Evolutionary conservation across 2,329 filamentous ascomycete genomes (phyloP).

Genomic region (Mycocentrospora acerina): DNA sequence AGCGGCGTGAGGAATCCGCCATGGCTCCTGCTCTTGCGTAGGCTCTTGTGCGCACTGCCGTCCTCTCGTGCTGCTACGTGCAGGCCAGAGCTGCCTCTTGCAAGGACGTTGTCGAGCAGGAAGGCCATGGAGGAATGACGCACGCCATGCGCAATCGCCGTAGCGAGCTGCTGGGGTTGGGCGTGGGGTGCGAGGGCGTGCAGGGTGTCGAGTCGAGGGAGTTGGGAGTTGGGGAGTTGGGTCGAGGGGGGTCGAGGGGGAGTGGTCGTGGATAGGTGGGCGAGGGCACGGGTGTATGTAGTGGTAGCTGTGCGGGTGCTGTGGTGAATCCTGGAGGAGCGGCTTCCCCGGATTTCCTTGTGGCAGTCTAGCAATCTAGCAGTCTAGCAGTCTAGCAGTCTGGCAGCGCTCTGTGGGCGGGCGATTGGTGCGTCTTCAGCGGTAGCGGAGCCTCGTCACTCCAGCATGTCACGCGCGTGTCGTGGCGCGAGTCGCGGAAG

Average conservation of each 20-base stretch:
- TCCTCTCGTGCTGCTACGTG: slow-evolving; percentile 19
- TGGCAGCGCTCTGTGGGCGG: no score
- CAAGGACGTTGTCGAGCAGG: slow-evolving; percentile 37
- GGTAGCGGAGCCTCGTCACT: no score
- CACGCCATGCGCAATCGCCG: slow-evolving; percentile 36
- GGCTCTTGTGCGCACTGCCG: slow-evolving; percentile 11
- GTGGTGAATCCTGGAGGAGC: no score
- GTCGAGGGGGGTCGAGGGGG: slow-evolving; percentile 2
- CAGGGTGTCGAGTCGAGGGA: slow-evolving; percentile 3
- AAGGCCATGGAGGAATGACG: slow-evolving; percentile 37
- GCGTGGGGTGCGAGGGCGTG: slow-evolving; percentile 3
- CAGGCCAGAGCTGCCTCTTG: slow-evolving; percentile 32
- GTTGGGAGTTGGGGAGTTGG: background rate
- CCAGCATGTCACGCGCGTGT: background rate
- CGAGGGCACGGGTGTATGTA: background rate
- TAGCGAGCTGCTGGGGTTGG: slow-evolving; percentile 16
- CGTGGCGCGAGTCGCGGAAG: background rate
- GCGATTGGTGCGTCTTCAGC: no score
- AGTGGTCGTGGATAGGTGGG: slow-evolving; percentile 3
- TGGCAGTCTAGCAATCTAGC: no score
- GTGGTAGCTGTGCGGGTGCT: no score
- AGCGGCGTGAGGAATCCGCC: slow-evolving; percentile 38
- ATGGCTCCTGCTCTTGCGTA: slow-evolving; percentile 32
- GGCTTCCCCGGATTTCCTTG: no score
- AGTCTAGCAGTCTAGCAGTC: no score